Base-by-base conservation (phyloP, 208 protist species). In the Leishmania mexicana region DNA sequence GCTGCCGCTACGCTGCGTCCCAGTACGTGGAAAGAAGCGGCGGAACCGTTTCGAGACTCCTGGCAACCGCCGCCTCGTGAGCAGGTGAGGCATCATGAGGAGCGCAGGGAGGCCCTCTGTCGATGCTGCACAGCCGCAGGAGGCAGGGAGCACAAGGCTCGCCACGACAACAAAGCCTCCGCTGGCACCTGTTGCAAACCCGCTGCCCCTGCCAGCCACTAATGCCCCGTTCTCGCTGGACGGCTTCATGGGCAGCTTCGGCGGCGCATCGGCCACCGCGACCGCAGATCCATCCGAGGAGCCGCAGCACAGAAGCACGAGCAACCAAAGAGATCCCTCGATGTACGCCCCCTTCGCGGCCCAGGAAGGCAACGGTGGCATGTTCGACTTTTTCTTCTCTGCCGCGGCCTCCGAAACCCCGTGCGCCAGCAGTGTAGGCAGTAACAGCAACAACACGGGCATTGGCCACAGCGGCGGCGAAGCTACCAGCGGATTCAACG, bases 171-270 rank as follows among this genome's bases (percentile, higher is more conserved):
- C 73, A 40, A 80, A 80, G 64, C 62, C 40, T 40, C 62, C 62
- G 17, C 35, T 80, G 40, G 64, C 64, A 45, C 45, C 57, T n/a
- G 35, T 31, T 24, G 1, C 49, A 4, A 47, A 31, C 51, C 6
- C 57, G 7, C 58, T 57, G 42, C 62, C 21, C 17, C 73, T 70
- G 24, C 70, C 47, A n/a, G 49, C 24, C 24, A 31, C 81, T 35
- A 40, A n/a, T 6, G 31, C 76, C 45, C 71, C 82, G 11, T 85
- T 81, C 21, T 81, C 82, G 38, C 73, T 85, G 31, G 77, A 81
- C 51, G 60, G 11, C 49, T 81, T 81, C 31, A 74, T 85, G 53
- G 71, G 68, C 13, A 60, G 68, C 38, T 81, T 85, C 51, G 54
- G 74, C 17, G 81, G 57, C 24, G 78, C 60, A 58, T 10, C 68